These are phyloP conservation scores for Naegleria gruberi DNA, from an alignment of 208 protist genomes.

Conservation along the genomic window DNA sequence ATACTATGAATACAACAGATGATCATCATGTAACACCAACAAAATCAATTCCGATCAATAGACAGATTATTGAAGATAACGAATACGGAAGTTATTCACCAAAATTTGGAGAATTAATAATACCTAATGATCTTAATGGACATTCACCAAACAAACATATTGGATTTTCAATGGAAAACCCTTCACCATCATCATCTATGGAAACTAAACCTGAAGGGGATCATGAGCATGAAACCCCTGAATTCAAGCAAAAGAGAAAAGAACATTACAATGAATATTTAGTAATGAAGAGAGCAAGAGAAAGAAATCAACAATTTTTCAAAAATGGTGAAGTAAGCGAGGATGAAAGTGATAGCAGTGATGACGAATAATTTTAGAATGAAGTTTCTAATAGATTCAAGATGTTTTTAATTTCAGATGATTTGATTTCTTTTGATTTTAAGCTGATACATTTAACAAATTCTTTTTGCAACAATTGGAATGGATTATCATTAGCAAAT, in stretches of 20 bases:
- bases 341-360: neutral
- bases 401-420: no score
- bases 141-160: neutral
- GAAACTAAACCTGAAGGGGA: neutral
- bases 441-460: no score
- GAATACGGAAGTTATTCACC: neutral
- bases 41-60: neutral
- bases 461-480: no score
- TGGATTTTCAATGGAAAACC: neutral
- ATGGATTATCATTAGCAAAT: no score
- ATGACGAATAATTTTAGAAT: neutral
- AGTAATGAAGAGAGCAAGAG: neutral
- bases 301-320: neutral
- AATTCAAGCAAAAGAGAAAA: neutral
- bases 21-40: neutral
- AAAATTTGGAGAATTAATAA: neutral
- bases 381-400: no score
- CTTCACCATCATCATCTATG: neutral
- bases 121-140: neutral
- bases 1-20: neutral
- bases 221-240: neutral
- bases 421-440: no score
- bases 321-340: neutral
- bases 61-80: neutral
- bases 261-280: conserved; percentile 6